Percentiles rank a stretch among this genome's conserved stretches.
phyloP scores from a whole-genome alignment of 1,284 basidiomycete genomes.

The Ustilago sp. region DNA sequence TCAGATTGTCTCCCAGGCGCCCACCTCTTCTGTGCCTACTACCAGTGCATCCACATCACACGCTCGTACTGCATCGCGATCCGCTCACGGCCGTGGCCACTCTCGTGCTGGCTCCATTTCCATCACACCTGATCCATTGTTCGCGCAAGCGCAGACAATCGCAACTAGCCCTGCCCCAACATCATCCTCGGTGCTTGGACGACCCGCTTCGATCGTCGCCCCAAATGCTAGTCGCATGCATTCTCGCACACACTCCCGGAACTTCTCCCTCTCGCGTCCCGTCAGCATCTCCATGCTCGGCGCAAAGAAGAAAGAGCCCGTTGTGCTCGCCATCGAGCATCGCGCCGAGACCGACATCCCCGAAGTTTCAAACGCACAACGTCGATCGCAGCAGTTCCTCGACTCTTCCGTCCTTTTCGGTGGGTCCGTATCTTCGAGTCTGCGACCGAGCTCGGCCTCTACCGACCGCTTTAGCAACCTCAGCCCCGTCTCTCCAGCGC shows the following conservation, averaged over 20 bases:
- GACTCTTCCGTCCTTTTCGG: constrained; percentile 41
- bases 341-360: constrained; percentile 18
- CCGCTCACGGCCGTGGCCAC: constrained; percentile 54
- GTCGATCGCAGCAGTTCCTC: constrained; percentile 43
- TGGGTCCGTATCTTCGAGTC: background rate
- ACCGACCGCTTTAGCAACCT: constrained; percentile 24
- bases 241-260: constrained; percentile 42
- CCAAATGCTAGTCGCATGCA: constrained; percentile 24
- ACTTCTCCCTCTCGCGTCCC: constrained; percentile 31
- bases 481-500: constrained; percentile 17
- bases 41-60: constrained; percentile 15
- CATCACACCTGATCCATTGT: constrained; percentile 43
- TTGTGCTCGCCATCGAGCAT: constrained; percentile 50
- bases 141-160: constrained; percentile 30
- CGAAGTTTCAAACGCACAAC: background rate
- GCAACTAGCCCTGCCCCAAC: constrained; percentile 15
- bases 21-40: constrained; percentile 21
- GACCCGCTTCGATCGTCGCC: constrained; percentile 25
- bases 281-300: constrained; percentile 48
- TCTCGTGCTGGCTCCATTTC: constrained; percentile 60
- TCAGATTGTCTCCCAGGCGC: constrained; percentile 40
- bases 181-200: constrained; percentile 12
- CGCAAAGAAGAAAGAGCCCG: constrained; percentile 41
- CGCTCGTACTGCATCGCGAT: constrained; percentile 39
- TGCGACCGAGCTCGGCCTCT: constrained; percentile 10